These are phyloP conservation scores for Brachypodium distachyon DNA, from an alignment of 202 grass and related monocot species.

Conservation along the genomic window DNA sequence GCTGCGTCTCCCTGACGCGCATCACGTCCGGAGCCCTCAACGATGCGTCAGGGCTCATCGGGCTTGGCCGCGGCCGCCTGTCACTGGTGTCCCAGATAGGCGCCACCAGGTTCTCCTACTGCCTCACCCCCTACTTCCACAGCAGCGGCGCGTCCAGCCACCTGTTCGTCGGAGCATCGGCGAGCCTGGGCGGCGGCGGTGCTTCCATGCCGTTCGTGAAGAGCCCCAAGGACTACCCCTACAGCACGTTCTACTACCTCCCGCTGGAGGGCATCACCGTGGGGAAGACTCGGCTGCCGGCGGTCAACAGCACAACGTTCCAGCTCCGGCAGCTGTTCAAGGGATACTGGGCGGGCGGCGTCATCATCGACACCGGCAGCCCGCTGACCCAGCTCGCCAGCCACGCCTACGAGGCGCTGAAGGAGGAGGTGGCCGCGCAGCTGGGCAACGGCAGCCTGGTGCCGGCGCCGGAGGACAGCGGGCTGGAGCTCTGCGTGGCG, in stretches of 20 bases:
- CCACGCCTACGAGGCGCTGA: neutral
- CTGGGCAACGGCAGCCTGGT: neutral
- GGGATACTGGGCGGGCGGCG: neutral
- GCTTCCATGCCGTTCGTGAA: neutral
- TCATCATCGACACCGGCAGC: conserved; percentile 21
- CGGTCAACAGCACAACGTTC: neutral
- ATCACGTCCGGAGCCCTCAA: neutral
- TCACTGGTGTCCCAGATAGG: conserved; percentile 7
- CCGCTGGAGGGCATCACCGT: conserved; percentile 10
- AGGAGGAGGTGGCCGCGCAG: neutral
- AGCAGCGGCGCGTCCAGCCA: neutral
- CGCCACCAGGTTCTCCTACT: conserved; percentile 23
- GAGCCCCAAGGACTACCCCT: neutral
- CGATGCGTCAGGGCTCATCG: conserved; percentile 10
- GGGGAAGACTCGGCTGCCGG: neutral
- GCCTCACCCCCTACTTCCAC: neutral
- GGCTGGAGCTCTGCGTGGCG: neutral
- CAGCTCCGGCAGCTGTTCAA: neutral
- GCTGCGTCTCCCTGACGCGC: neutral
- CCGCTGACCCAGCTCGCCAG: neutral
- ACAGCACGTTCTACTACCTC: conserved; percentile 19
- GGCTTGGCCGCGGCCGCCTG: conserved; percentile 5
- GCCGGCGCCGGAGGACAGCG: neutral
- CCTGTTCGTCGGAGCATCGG: neutral
- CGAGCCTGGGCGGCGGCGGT: neutral